Conservation (phyloP, 495 filamentous ascomycete genomes). For the Xylaria telfairii region DNA sequence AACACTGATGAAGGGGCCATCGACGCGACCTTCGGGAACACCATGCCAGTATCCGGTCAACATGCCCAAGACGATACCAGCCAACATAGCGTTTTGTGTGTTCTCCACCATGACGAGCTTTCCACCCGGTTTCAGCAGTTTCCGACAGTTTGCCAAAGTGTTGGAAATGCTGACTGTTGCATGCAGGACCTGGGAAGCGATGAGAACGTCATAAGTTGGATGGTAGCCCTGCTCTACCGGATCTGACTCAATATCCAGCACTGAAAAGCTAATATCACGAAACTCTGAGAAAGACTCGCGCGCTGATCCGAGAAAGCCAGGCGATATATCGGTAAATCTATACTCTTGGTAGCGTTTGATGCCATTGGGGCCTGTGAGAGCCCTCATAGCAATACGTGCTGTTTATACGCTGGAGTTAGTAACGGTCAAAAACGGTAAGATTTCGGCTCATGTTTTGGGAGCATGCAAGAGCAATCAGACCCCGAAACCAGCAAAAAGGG, state of each 20-base stretch:
- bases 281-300: conserved; percentile 38
- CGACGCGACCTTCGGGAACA: conserved; percentile 40
- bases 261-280: conserved; percentile 29
- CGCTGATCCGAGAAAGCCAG: conserved; percentile 52
- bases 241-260: conserved; percentile 52
- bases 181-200: conserved; percentile 53
- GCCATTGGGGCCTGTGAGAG: conserved; percentile 32
- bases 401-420: too few species aligned
- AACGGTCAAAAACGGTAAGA: too few species aligned
- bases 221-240: conserved; percentile 49
- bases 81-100: conserved; percentile 19
- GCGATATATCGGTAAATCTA: conserved; percentile 57
- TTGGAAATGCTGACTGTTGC: conserved; percentile 47
- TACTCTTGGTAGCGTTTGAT: conserved; percentile 36
- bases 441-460: too few species aligned
- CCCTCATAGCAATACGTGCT: conserved; percentile 45
- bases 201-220: conserved; percentile 56
- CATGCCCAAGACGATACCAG: conserved; percentile 27
- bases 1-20: conserved; percentile 41
- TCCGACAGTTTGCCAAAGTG: conserved; percentile 48
- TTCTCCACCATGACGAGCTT: conserved; percentile 39
- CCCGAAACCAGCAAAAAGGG: too few species aligned
- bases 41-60: conserved; percentile 48
- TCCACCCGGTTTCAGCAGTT: conserved; percentile 52
- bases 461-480: too few species aligned